Conservation (phyloP, 1,139 yeast genomes). For the Geotrichum restrictum region DNA sequence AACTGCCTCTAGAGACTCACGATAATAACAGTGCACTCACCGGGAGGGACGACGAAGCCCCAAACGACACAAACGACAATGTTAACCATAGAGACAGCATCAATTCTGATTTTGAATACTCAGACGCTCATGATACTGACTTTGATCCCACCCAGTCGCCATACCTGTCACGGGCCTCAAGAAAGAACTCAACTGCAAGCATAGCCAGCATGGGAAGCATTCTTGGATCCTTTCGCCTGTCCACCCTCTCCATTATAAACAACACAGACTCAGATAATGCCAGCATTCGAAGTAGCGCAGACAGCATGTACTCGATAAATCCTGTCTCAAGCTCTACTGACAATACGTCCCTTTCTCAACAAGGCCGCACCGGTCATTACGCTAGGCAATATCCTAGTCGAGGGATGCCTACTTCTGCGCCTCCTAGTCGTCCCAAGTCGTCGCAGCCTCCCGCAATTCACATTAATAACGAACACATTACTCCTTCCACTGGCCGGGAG, state of each 20-base stretch:
- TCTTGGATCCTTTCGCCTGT: constrained; percentile 33
- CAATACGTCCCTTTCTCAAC: neutral
- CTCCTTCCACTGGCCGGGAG: constrained; percentile 9
- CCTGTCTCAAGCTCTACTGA: neutral
- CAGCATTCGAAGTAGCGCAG: constrained; percentile 8
- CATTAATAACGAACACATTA: neutral
- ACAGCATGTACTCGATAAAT: neutral
- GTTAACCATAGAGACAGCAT: neutral
- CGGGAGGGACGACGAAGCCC: neutral
- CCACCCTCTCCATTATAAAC: constrained; percentile 26
- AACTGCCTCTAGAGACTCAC: neutral
- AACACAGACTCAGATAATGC: constrained; percentile 11
- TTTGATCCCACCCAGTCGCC: neutral
- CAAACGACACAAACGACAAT: neutral
- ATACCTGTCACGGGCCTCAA: constrained; percentile 1
- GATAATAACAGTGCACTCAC: neutral
- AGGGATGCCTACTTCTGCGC: neutral
- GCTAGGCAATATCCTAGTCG: neutral
- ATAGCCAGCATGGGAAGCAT: constrained; percentile 28
- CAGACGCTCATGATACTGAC: constrained; percentile 1
- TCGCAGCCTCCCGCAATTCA: constrained; percentile 1
- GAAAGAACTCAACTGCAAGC: constrained; percentile 18
- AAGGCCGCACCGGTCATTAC: neutral
- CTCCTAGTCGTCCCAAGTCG: constrained; percentile 6
- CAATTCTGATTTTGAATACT: too few species aligned